phyloP scores from a whole-genome alignment of 225 moss, liverwort and hornwort species.

The Rhytidiadelphus loreus region DNA sequence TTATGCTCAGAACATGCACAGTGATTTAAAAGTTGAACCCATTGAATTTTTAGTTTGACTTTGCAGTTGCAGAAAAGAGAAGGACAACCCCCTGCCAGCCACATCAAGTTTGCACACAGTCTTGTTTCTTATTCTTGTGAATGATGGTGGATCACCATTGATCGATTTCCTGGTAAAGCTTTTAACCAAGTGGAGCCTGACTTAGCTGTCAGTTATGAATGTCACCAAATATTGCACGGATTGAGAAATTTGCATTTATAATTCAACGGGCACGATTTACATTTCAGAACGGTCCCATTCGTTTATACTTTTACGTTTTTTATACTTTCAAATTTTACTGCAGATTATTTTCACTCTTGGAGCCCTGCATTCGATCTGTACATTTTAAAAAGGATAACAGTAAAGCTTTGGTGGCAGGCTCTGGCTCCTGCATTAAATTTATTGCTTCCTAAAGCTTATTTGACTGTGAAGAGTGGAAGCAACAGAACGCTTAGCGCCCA shows the following conservation, averaged over 20 bases:
- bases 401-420: constrained; percentile 18
- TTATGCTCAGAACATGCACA: not conserved
- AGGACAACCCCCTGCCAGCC: constrained; percentile 60
- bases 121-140: constrained; percentile 57
- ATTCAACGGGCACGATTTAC: not conserved
- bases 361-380: not conserved
- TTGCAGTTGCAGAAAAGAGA: constrained; percentile 54
- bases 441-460: constrained; percentile 66
- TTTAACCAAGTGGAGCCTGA: not conserved
- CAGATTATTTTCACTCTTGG: not conserved
- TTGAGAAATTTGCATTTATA: not conserved
- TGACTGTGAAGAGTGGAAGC: constrained; percentile 42
- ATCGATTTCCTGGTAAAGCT: constrained; percentile 46
- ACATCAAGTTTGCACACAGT: constrained; percentile 69
- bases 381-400: not conserved
- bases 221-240: not conserved
- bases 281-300: not conserved
- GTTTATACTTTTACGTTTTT: not conserved
- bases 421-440: constrained; percentile 31
- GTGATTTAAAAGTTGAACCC: not conserved
- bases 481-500: constrained; percentile 31
- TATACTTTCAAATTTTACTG: not conserved
- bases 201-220: not conserved
- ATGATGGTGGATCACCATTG: constrained; percentile 47
- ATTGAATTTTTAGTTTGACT: not conserved